A percentile compares a stretch with the other conserved stretches of the same genome.
Evolutionary conservation across 768 basidiomycete species (phyloP).

Genomic region (Leucosporidium yakuticum): DNA sequence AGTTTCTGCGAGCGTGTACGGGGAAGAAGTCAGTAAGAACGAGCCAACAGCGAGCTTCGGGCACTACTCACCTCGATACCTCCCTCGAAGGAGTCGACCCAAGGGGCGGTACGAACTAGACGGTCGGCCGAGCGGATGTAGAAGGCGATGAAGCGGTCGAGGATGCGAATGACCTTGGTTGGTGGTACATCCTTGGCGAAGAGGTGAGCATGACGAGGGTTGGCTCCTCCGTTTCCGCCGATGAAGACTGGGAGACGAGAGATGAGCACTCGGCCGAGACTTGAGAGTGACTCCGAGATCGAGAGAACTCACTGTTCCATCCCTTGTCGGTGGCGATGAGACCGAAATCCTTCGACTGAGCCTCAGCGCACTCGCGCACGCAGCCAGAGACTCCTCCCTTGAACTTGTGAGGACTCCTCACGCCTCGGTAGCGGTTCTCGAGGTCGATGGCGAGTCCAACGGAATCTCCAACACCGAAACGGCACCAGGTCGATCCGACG

Average conservation of each 20-base stretch:
- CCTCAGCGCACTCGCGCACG: constrained; percentile 69
- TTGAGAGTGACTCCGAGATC: constrained; percentile 8
- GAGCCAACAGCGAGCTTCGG: not conserved
- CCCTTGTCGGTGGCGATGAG: constrained; percentile 71
- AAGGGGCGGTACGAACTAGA: constrained; percentile 64
- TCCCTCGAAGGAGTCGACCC: constrained; percentile 65
- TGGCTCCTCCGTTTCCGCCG: constrained; percentile 63
- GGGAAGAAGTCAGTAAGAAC: not conserved
- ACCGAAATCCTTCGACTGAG: constrained; percentile 68
- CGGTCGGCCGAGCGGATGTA: constrained; percentile 70
- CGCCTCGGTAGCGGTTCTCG: constrained; percentile 66
- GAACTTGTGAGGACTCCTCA: constrained; percentile 60
- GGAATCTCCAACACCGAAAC: constrained; percentile 65
- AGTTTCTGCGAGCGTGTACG: constrained; percentile 49
- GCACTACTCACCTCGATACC: constrained; percentile 50
- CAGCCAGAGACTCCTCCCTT: constrained; percentile 73
- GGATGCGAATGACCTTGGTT: constrained; percentile 55
- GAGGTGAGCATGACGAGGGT: constrained; percentile 56
- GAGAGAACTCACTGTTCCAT: constrained; percentile 55
- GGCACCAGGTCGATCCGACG: constrained; percentile 59
- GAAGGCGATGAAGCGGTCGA: constrained; percentile 55
- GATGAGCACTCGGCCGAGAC: not conserved
- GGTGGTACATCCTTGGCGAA: constrained; percentile 65
- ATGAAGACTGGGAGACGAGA: constrained; percentile 50
- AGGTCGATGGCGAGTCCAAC: constrained; percentile 66